Percentiles rank a stretch among this genome's conserved stretches.
These are phyloP conservation scores for Neofusicoccum kwambonambiense DNA, from an alignment of 2,329 filamentous ascomycete species.

Conservation along the genomic window DNA sequence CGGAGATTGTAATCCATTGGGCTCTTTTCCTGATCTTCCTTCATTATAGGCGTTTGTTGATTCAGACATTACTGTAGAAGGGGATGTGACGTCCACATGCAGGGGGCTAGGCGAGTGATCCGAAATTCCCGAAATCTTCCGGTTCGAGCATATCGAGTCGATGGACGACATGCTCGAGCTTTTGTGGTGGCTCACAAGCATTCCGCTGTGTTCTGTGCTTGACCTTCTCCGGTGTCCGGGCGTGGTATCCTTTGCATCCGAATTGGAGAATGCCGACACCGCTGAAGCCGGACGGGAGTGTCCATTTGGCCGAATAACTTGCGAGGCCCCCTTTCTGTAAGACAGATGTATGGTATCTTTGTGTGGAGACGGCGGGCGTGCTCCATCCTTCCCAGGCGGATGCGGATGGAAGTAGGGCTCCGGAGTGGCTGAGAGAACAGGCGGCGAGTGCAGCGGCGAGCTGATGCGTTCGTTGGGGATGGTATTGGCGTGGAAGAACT, in stretches of 20 bases:
- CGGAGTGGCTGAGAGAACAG: conserved; percentile 27
- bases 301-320: conserved; percentile 44
- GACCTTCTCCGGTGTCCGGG: conserved; percentile 28
- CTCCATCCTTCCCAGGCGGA: conserved; percentile 23
- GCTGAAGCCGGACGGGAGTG: conserved; percentile 32
- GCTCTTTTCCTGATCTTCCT: neutral
- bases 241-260: conserved; percentile 2
- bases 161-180: conserved; percentile 48
- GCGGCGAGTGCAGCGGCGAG: conserved; percentile 34
- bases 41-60: neutral
- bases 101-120: conserved; percentile 33
- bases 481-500: conserved; percentile 73
- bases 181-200: conserved; percentile 35
- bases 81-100: conserved; percentile 23
- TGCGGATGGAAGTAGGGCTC: conserved; percentile 25
- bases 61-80: conserved; percentile 13
- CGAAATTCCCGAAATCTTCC: neutral
- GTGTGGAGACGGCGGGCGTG: conserved; percentile 44
- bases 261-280: conserved; percentile 20
- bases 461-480: conserved; percentile 39
- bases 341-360: conserved; percentile 51
- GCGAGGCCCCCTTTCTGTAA: conserved; percentile 50
- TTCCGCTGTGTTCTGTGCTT: conserved; percentile 31
- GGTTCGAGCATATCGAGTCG: conserved; percentile 34
- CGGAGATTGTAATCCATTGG: conserved; percentile 16